Evolutionary conservation across 495 filamentous ascomycete species (phyloP).

Genomic region (Halenospora varia): DNA sequence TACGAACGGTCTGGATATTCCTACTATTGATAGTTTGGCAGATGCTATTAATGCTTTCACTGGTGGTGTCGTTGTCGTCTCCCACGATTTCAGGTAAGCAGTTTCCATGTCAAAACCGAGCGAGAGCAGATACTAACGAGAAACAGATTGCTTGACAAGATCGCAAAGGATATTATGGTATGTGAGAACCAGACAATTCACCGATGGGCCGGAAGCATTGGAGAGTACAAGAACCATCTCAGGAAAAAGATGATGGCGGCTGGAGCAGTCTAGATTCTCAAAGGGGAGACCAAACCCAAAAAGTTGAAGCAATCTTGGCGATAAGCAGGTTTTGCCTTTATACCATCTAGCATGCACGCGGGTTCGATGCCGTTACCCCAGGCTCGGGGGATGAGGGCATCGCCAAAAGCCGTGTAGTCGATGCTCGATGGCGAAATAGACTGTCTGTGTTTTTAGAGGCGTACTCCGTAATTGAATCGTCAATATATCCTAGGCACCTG

Average conservation of each 20-base stretch:
- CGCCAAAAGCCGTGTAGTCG: neutral
- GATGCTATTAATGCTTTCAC: constrained; percentile 96
- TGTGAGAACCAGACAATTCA: constrained; percentile 94
- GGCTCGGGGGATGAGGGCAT: neutral
- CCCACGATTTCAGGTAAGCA: constrained; percentile 92
- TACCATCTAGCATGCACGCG: neutral
- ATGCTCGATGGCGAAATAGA: constrained; percentile 10
- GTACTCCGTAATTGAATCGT: constrained; percentile 7
- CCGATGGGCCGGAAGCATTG: constrained; percentile 85
- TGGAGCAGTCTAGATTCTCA: constrained; percentile 51
- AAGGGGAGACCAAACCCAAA: neutral
- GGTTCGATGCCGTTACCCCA: neutral
- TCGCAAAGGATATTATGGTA: constrained; percentile 98
- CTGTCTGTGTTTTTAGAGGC: constrained; percentile 21
- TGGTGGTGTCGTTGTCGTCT: constrained; percentile 96
- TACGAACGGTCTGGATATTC: constrained; percentile 99
- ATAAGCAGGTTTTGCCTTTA: neutral
- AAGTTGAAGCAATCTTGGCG: constrained; percentile 13
- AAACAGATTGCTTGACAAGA: constrained; percentile 89
- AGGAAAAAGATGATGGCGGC: constrained; percentile 89
- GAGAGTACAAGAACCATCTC: constrained; percentile 95
- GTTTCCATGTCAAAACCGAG: neutral
- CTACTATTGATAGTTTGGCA: constrained; percentile 94
- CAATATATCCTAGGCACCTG: neutral
- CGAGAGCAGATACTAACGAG: neutral